Percentiles rank a stretch among this genome's conserved stretches.
Conservation (phyloP, 78 protist species). For the Dictyostelium firmibasis region DNA sequence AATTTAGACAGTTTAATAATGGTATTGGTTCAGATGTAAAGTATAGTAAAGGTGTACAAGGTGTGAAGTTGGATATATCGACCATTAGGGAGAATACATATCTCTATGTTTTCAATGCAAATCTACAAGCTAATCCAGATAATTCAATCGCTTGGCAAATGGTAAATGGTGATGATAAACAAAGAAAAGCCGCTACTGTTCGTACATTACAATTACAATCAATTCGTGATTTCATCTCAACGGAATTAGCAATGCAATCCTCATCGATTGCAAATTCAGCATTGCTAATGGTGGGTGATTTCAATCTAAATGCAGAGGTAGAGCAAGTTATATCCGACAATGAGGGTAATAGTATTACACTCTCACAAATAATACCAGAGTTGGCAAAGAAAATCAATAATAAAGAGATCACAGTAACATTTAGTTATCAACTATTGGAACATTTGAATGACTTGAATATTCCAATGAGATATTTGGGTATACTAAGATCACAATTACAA, state of each 20-base stretch:
- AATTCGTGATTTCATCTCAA: conserved; percentile 48
- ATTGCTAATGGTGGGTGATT: conserved; percentile 24
- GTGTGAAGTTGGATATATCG: conserved; percentile 58
- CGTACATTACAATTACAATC: conserved; percentile 59
- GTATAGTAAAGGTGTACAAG: conserved; percentile 54
- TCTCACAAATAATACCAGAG: conserved; percentile 49
- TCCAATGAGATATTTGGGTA: conserved; percentile 48
- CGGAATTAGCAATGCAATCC: conserved; percentile 31
- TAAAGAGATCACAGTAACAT: conserved; percentile 16
- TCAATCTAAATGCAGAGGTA: conserved; percentile 39
- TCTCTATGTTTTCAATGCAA: conserved; percentile 72
- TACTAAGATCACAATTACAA: conserved; percentile 36
- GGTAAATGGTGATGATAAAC: conserved; percentile 75
- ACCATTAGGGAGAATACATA: conserved; percentile 20
- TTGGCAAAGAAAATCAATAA: conserved; percentile 40
- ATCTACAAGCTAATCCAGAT: conserved; percentile 66
- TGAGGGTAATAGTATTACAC: conserved; percentile 26
- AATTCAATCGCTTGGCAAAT: conserved; percentile 62
- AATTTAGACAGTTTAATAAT: conserved; percentile 40
- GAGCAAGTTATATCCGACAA: conserved; percentile 61
- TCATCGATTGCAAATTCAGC: neutral
- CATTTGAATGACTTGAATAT: conserved; percentile 19
- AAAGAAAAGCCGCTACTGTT: conserved; percentile 58
- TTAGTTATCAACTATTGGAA: conserved; percentile 35
- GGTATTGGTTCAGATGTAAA: conserved; percentile 69